Conservation (phyloP, 2,329 filamentous ascomycete species). For the Pyrenophora graminea region DNA sequence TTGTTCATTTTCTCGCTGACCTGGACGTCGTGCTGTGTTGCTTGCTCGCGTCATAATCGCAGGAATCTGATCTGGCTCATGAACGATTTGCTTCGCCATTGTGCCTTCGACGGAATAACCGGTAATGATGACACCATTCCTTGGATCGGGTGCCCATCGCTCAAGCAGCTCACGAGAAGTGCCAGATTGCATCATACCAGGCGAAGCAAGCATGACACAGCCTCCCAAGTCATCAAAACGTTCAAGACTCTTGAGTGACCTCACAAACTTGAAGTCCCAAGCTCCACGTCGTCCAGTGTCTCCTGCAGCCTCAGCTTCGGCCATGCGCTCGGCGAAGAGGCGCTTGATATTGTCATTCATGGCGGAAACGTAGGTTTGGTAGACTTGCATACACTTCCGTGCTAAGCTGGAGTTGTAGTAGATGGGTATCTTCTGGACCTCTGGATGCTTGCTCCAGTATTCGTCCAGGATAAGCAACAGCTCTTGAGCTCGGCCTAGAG, state of each 20-base stretch:
- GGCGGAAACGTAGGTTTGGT: conserved; percentile 95
- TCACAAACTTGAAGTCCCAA: conserved; percentile 96
- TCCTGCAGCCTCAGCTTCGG: conserved; percentile 80
- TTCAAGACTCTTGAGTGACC: conserved; percentile 88
- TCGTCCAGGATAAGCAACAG: conserved; percentile 93
- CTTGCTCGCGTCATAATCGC: conserved; percentile 74
- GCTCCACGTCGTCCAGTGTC: conserved; percentile 78
- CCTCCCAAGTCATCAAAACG: conserved; percentile 94
- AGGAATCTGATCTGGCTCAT: conserved; percentile 92
- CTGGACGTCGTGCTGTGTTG: conserved; percentile 62
- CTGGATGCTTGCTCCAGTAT: conserved; percentile 89
- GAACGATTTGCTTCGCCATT: conserved; percentile 94
- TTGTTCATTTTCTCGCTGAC: conserved; percentile 73
- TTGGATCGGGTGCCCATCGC: conserved; percentile 92
- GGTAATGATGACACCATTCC: conserved; percentile 98
- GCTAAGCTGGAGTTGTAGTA: conserved; percentile 97
- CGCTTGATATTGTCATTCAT: conserved; percentile 99
- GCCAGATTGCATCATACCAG: conserved; percentile 97
- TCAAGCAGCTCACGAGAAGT: conserved; percentile 92
- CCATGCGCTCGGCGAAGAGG: conserved; percentile 90
- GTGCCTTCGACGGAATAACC: conserved; percentile 98
- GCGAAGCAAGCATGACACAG: conserved; percentile 96
- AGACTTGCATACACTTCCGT: conserved; percentile 96
- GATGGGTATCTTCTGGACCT: conserved; percentile 88
- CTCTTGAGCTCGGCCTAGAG: conserved; percentile 90